Evolutionary conservation across 1,139 yeast species (phyloP), one percentile per base, ranked within the genome.

Genomic region (Zygoascus meyerae): DNA sequence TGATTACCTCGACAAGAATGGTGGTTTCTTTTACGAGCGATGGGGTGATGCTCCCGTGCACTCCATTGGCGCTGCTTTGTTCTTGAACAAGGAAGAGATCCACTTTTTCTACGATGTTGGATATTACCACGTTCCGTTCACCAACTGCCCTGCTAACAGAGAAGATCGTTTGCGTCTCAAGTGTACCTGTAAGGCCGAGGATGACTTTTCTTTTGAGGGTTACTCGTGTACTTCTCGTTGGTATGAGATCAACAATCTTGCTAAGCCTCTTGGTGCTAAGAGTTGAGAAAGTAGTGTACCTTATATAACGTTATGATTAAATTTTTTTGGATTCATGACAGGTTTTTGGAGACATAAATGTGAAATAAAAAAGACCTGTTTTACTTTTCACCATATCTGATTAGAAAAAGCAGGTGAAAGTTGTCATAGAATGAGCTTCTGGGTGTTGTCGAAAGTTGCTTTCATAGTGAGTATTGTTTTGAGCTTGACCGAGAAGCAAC

Each of bases 31-130:
- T 69, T 89, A 89, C 65, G 96, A 89, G 65, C 74, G 96, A 63
- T 89, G 97, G 97, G 96, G 96, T 30, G 96, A 89, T 66, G 96
- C 96, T 0, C 96, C 96, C 5, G 79, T 87, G 18, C 96, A 87
- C 67, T 81, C 95, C 2, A 77, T 87, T 53, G 73, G 92, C 1
- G 94, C 87, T 1, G 73, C 95, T 0, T 70, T 84, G 49, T 75
- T 87, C 63, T 66, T 86, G 54, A 77, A 82, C 51, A 77, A 74
- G 56, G 74, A 74, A 50, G 75, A 83, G 59, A 70, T 87, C 44
- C 95, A 86, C 64, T 86, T 77, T 70, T 87, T 87, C 62, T 84
- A 78, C 48, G 87, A 86, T 57, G 77, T 87, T 31, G 95, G 95
- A 2, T 87, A 87, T 68, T 82, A 66, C 67, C 96, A 87, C 64